phyloP scores from a whole-genome alignment of 2,329 filamentous ascomycete species.

The Xylaria sp. region DNA sequence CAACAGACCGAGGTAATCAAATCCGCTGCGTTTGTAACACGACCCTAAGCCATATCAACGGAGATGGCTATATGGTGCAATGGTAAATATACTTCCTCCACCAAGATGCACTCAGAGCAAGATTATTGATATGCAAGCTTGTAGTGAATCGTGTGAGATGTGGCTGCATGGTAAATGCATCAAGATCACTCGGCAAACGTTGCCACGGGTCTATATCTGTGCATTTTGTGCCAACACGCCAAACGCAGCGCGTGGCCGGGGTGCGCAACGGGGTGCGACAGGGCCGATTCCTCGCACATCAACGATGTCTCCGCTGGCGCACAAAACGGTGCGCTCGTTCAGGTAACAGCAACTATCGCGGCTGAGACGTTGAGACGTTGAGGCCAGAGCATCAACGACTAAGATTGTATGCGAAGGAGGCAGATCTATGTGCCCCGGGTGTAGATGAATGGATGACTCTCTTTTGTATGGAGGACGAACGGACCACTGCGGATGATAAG shows the following conservation, averaged over 20 bases:
- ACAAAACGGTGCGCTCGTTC: slow-evolving; percentile 54
- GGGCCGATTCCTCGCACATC: slow-evolving; percentile 37
- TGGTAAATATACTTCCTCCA: slow-evolving; percentile 54
- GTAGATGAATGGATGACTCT: slow-evolving; percentile 15
- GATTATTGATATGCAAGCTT: slow-evolving; percentile 14
- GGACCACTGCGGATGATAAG: background rate
- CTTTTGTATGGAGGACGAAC: slow-evolving; percentile 14
- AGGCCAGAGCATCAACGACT: background rate
- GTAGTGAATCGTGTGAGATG: slow-evolving; percentile 68
- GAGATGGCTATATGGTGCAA: slow-evolving; percentile 64
- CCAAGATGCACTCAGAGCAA: background rate
- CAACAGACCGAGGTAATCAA: slow-evolving; percentile 49
- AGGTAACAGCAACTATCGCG: slow-evolving; percentile 41
- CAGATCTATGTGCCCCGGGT: background rate
- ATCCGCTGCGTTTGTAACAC: slow-evolving; percentile 64
- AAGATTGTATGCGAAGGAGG: background rate
- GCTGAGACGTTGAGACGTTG: background rate
- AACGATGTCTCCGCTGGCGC: slow-evolving; percentile 49
- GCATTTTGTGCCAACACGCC: slow-evolving; percentile 67
- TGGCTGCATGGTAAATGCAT: slow-evolving; percentile 69
- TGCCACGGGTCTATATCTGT: slow-evolving; percentile 67
- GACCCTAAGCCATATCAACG: slow-evolving; percentile 43
- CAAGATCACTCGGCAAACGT: slow-evolving; percentile 61
- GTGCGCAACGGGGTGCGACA: slow-evolving; percentile 45
- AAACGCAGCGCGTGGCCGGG: slow-evolving; percentile 56